phyloP scores from a whole-genome alignment of 768 basidiomycete species.

The Termitomyces heimii region DNA sequence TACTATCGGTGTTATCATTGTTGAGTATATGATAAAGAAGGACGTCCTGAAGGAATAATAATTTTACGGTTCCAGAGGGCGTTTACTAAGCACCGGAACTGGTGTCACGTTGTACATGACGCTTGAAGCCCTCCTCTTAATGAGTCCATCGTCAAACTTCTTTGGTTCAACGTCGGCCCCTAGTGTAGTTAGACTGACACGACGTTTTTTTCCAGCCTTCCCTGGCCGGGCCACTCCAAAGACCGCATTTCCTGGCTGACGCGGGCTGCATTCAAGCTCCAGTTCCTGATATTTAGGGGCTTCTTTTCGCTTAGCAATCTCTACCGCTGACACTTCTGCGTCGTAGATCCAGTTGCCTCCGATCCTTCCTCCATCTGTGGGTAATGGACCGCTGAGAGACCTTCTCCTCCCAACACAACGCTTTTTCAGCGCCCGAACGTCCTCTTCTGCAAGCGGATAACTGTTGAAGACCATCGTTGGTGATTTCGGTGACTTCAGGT shows the following conservation, averaged over 20 bases:
- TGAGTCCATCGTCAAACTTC: background rate
- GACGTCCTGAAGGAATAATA: background rate
- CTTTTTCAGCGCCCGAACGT: slow-evolving; percentile 44
- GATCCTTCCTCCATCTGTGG: slow-evolving; percentile 12
- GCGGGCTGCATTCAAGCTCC: background rate
- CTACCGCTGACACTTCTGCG: slow-evolving; percentile 40
- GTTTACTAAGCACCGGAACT: slow-evolving; percentile 11
- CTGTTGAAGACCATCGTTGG: background rate
- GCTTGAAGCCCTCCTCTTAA: slow-evolving; percentile 13
- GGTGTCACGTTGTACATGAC: slow-evolving; percentile 8
- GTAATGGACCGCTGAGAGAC: slow-evolving; percentile 30
- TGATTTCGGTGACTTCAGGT: slow-evolving; percentile 5
- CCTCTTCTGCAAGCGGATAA: slow-evolving; percentile 11
- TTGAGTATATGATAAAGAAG: background rate
- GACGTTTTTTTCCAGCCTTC: slow-evolving; percentile 9
- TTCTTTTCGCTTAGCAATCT: slow-evolving; percentile 15
- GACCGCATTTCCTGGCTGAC: background rate
- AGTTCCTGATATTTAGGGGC: background rate
- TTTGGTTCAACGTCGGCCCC: background rate
- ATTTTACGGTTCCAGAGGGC: slow-evolving; percentile 8
- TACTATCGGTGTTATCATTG: background rate
- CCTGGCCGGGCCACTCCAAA: background rate
- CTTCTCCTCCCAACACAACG: slow-evolving; percentile 48
- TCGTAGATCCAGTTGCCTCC: slow-evolving; percentile 43
- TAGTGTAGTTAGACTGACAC: slow-evolving; percentile 13